Base-by-base conservation (phyloP, 2,329 filamentous ascomycete genomes). In the Uncinocarpus reesii region DNA sequence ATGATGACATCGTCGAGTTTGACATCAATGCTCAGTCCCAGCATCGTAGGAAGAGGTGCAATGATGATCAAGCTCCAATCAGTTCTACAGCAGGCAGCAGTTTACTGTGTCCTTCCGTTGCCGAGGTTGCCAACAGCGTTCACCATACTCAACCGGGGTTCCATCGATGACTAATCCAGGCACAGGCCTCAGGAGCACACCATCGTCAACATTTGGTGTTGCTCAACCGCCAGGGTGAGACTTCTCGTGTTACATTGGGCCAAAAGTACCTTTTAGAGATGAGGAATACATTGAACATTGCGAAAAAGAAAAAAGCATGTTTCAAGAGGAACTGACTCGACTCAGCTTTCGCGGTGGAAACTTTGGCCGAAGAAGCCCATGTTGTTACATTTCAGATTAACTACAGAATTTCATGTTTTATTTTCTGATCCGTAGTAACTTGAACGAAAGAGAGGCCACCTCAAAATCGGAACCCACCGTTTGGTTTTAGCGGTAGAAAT, bases 401-500 rank as follows among this genome's bases (percentile, higher is more conserved):
- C 43, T 34, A 16, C 7, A 15, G 20, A 38, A 16, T 24, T 20
- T 46, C 32, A 37, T 28, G n/a, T n/a, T n/a, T n/a, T n/a, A n/a
- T 37, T 23, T 38, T 24, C 42, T 16, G 43, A 36, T 37, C 13
- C 13, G 29, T 13, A 44, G 29, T 15, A 42, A 34, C 28, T 20
- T 43, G 20, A 8, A 47, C 20, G 11, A 6, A 28, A 42, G 28
- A 1, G n/a, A 28, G 21, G 7, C 15, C 13, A n/a, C 13, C 18
- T 48, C 15, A 16, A 48, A 10, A 47, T n/a, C 26, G 4, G 13
- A 53, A 55, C 43, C 23, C 45, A 38, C 46, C 40, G 46, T 34
- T 50, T 28, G 47, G 15, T 49, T 52, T 60, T 65, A 69, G 55
- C 86, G 87, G 78, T 93, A 93, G 70, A 93, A 95, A 67, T 95